Evolutionary conservation across 805 yeast genomes (phyloP).

Genomic region (Millerozyma acaciae): DNA sequence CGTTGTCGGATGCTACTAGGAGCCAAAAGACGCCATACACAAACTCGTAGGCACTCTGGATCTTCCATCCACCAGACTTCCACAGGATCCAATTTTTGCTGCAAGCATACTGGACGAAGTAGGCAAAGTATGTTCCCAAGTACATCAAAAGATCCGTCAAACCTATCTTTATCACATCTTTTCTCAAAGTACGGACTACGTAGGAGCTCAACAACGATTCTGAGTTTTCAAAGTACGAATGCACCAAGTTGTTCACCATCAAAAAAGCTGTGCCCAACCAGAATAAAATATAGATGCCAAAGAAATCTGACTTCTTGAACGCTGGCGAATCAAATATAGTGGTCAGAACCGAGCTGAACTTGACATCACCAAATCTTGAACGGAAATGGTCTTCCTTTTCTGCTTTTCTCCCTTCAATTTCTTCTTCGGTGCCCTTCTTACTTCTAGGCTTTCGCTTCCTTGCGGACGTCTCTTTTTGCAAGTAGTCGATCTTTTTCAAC

Average conservation of each 20-base stretch:
- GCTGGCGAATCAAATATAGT: conserved; percentile 52
- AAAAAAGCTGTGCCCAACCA: conserved; percentile 67
- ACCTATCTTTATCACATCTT: conserved; percentile 65
- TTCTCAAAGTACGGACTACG: conserved; percentile 53
- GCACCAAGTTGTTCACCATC: conserved; percentile 49
- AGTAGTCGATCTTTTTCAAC: conserved; percentile 8
- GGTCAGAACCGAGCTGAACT: conserved; percentile 36
- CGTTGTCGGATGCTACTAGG: conserved; percentile 46
- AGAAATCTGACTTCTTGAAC: conserved; percentile 49
- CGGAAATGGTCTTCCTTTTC: conserved; percentile 24
- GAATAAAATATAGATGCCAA: conserved; percentile 76
- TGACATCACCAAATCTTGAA: conserved; percentile 54
- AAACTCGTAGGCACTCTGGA: conserved; percentile 57
- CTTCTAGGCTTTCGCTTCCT: conserved; percentile 1
- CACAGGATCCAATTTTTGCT: conserved; percentile 49
- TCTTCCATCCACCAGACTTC: conserved; percentile 59
- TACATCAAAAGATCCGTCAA: conserved; percentile 76
- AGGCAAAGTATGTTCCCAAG: conserved; percentile 56
- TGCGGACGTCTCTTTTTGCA: conserved; percentile 5
- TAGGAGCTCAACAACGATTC: conserved; percentile 48
- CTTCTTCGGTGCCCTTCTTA: neutral
- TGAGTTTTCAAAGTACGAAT: conserved; percentile 44
- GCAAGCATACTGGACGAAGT: conserved; percentile 54
- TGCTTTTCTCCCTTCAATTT: neutral
- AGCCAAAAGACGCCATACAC: conserved; percentile 50